Base-by-base conservation (phyloP, 179 eudicot genomes). In the Camellia oleifera region DNA sequence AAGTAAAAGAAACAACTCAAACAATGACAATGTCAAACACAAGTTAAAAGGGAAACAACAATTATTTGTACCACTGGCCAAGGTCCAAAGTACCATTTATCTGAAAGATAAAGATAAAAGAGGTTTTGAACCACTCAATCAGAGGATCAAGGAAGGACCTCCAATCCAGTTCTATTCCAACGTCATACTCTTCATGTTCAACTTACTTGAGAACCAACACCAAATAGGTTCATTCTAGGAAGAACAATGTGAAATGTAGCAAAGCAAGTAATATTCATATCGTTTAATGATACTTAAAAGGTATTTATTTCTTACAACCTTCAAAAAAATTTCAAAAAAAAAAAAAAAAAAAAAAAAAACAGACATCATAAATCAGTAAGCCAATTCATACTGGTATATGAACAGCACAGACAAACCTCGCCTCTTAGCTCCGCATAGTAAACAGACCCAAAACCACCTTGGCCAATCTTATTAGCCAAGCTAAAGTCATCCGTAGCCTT, bases 401-500 rank as follows among this genome's bases (percentile, higher is more conserved):
- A 80, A 54, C 26, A 50, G 7, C 23, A 74, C 9, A 65, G 56
- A 80, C 86, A 42, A 68, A 84, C 86, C 82, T 92, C 88, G 87
- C 91, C 92, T 87, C 97, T 84, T 74, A 92, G 77, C 76, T 89
- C 91, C 50, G 80, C 94, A 83, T 85, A 92, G 82, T 88, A 92
- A 77, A 92, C 97, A 74, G 82, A 81, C 65, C 94, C 94, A 86
- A 89, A 92, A 15, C 94, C 97, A 73, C 97, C 94, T 81, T 89
- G 86, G 76, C 97, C 92, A 81, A 90, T 92, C 84, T 90, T 92
- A 80, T 89, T 88, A 65, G 85, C 79, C 75, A 86, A 20, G 85
- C 87, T 89, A 77, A 92, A 92, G 71, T 88, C 86, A 77, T 83
- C 69, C 12, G 97, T 92, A 77, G 92, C 94, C 67, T 72, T 62